Base-by-base conservation (phyloP, 257 asterid species). In the Solanum pinnatisectum region DNA sequence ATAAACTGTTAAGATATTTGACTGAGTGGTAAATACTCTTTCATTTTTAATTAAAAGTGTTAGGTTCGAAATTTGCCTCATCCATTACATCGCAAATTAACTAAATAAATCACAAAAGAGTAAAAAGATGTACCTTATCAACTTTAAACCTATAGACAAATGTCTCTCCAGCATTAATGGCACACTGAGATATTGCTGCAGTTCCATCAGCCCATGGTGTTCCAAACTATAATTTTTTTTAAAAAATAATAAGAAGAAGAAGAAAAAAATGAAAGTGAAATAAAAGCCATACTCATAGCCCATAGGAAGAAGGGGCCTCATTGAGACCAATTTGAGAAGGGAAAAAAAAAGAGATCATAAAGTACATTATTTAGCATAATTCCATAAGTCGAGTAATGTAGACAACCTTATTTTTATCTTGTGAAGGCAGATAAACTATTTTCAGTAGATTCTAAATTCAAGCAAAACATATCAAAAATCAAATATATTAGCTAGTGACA, bases 151-250 rank as follows among this genome's bases (percentile, higher is more conserved):
- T 90, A 90, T 96, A 96, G n/a, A 91, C 79, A 90, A 95, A 96
- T 27, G 93, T 93, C 73, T 94, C 98, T 44, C 98, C 98, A 3
- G 98, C 95, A 83, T 92, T 94, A 63, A 94, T 94, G 2, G 97
- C 93, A 83, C 99, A 96, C 86, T 96, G 99, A 1, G 99, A 96
- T 81, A 96, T 96, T 0, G 95, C 91, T 60, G 97, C 96, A 3
- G 99, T 92, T 40, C 99, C 99, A 90, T 96, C 99, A 15, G 98
- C 98, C 99, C 99, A 95, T 59, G 99, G 99, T 22, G 99, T 96
- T 82, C 95, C 98, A 78, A 92, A 33, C 98, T 95, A 81, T 18
- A 30, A 27, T 46, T 46, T 27, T 0, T 32, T 32, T 32, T 32
- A 2, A 33, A 3, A 77, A 40, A 5, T 1, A n/a, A 13, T 12